These are phyloP conservation scores for Trichosporon coremiiforme DNA, from an alignment of 1,284 basidiomycete species.

Conservation along the genomic window DNA sequence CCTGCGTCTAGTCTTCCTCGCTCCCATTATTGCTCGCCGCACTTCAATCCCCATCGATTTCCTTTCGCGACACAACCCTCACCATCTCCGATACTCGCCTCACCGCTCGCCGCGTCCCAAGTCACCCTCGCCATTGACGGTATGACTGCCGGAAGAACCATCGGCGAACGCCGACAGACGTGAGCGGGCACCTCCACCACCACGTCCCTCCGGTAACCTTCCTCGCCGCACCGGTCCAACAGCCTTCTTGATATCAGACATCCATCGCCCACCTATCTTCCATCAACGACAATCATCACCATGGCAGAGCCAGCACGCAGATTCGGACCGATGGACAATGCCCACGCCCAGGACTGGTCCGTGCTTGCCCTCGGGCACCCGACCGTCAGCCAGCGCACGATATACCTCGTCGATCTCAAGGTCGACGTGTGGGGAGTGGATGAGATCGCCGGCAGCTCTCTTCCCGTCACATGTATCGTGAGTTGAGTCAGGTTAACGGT, in stretches of 20 bases:
- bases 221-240: constrained; percentile 2
- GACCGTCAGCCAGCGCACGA: constrained; percentile 21
- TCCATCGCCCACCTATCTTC: not conserved
- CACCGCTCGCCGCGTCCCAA: not conserved
- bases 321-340: constrained; percentile 22
- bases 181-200: not conserved
- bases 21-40: too few species aligned
- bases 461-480: constrained; percentile 43
- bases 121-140: too few species aligned
- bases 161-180: not conserved
- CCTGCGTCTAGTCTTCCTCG: too few species aligned
- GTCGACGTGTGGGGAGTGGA: constrained; percentile 48
- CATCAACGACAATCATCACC: not conserved
- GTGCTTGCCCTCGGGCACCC: constrained; percentile 37
- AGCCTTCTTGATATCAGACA: not conserved
- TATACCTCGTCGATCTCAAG: constrained; percentile 43
- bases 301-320: not conserved
- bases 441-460: constrained; percentile 38
- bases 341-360: constrained; percentile 39
- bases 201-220: not conserved
- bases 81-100: too few species aligned
- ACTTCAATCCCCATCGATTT: too few species aligned
- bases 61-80: too few species aligned
- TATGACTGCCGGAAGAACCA: too few species aligned
- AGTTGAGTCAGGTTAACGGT: too few species aligned